Base-by-base conservation (phyloP, 2,329 filamentous ascomycete genomes). In the Capronia americana region DNA sequence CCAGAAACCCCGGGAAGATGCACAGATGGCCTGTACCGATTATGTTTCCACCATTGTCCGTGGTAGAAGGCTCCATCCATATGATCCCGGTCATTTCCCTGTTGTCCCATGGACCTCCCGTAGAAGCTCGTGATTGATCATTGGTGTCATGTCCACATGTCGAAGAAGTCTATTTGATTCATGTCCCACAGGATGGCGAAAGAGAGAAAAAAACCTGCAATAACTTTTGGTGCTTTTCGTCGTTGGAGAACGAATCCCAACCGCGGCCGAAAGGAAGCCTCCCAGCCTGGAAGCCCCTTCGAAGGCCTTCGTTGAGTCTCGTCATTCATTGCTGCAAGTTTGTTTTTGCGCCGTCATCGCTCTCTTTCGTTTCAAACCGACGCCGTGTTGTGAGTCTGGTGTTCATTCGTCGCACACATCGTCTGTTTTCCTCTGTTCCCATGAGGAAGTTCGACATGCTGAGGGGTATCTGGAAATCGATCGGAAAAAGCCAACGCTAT, bases 401-500 rank as follows among this genome's bases (percentile, higher is more conserved):
- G 60, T 66, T 57, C 65, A 32, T 66, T 53, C 57, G 59, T 62
- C 62, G 71, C 66, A 72, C 70, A 71, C 62, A 69, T 73, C 71
- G 66, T 70, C 57, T 65, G 65, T 54, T 53, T 24, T 72, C 70
- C 70, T 71, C 67, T 66, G 64, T 67, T 63, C 62, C 65, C 61
- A 68, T 68, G 67, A 68, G 66, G 68, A 78, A 75, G 76, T 75
- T 78, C 77, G 77, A 81, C 76, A 75, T 80, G 76, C 75, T 74
- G 74, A 61, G 48, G 79, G 79, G 80, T 82, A 82, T 82, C 79
- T 80, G 79, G 74, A 79, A 80, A 76, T 78, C 77, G 78, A 77
- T 75, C 74, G 76, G 77, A 78, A 79, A 79, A 61, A 78, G 75
- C 77, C 79, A 83, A 82, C 81, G 81, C 81, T 81, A 78, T 83